Percentiles rank a stretch among this genome's conserved stretches.
phyloP scores from a whole-genome alignment of 805 yeast genomes.

The Hemisphaericaspora nanyangensis region DNA sequence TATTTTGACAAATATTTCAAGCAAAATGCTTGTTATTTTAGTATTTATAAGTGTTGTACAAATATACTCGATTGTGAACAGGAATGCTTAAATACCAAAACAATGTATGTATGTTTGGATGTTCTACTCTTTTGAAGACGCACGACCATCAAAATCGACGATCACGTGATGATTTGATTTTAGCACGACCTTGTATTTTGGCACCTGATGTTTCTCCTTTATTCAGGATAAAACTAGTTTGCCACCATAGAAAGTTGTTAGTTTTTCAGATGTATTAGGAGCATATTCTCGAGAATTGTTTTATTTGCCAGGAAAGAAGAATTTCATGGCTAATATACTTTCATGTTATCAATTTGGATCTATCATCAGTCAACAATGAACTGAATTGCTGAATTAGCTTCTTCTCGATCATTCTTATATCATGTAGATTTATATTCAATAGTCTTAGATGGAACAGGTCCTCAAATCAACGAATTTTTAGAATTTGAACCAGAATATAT shows the following conservation, averaged over 20 bases:
- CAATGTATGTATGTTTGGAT: too few relatives aligned
- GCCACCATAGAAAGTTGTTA: not conserved
- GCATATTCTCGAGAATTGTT: not conserved
- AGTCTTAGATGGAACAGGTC: conserved; percentile 97
- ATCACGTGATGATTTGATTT: too few relatives aligned
- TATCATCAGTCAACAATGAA: conserved; percentile 88
- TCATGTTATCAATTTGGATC: too few relatives aligned
- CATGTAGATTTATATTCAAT: conserved; percentile 97
- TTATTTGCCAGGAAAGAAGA: not conserved
- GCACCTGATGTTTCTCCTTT: too few relatives aligned
- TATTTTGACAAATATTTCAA: too few relatives aligned
- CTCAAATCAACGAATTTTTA: conserved; percentile 91
- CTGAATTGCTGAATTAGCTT: conserved; percentile 92
- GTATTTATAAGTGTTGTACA: too few relatives aligned
- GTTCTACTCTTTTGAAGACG: too few relatives aligned
- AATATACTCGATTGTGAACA: too few relatives aligned
- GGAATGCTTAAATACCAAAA: too few relatives aligned
- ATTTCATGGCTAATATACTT: not conserved
- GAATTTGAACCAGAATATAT: conserved; percentile 94
- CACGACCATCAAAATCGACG: too few relatives aligned
- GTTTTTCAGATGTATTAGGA: not conserved
- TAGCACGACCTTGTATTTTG: too few relatives aligned
- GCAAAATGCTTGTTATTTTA: too few relatives aligned
- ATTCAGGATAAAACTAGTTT: not conserved
- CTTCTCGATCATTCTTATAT: conserved; percentile 91